Conservation (phyloP, 2,329 filamentous ascomycete genomes). For the Penicillium sp. region DNA sequence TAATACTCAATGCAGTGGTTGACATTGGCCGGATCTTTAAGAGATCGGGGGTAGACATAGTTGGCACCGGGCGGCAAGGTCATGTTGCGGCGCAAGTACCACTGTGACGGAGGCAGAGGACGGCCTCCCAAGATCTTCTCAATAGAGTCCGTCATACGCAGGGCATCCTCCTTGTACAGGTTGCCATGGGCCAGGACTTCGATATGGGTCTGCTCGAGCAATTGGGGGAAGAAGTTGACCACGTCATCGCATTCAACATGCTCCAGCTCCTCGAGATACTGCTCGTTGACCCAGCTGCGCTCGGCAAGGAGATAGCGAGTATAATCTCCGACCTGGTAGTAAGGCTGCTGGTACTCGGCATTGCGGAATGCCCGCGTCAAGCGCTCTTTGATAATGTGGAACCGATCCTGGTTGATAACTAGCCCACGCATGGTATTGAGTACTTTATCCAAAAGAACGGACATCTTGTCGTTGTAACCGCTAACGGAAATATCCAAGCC, state of each 20-base stretch:
- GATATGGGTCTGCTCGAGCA: slow-evolving; percentile 80
- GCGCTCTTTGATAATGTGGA: slow-evolving; percentile 87
- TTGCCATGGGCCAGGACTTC: slow-evolving; percentile 91
- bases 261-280: slow-evolving; percentile 74
- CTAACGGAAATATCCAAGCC: slow-evolving; percentile 77
- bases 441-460: slow-evolving; percentile 86
- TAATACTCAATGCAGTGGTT: slow-evolving; percentile 83
- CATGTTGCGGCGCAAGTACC: slow-evolving; percentile 74
- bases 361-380: slow-evolving; percentile 76
- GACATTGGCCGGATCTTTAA: slow-evolving; percentile 85
- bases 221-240: slow-evolving; percentile 72
- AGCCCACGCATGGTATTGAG: slow-evolving; percentile 80
- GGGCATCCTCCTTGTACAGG: slow-evolving; percentile 86
- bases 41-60: slow-evolving; percentile 74
- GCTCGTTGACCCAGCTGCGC: slow-evolving; percentile 74
- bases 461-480: slow-evolving; percentile 95
- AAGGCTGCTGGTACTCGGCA: slow-evolving; percentile 83
- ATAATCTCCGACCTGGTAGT: slow-evolving; percentile 81
- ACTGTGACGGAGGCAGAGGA: slow-evolving; percentile 71
- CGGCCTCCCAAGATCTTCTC: slow-evolving; percentile 75
- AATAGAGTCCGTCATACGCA: slow-evolving; percentile 79
- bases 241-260: slow-evolving; percentile 73
- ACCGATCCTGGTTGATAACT: slow-evolving; percentile 80
- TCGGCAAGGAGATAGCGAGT: slow-evolving; percentile 77
- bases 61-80: slow-evolving; percentile 78